A percentile compares a stretch with the other conserved stretches of the same genome.
These are phyloP conservation scores for Claviceps paspali DNA, from an alignment of 2,329 filamentous ascomycete species.

Conservation along the genomic window DNA sequence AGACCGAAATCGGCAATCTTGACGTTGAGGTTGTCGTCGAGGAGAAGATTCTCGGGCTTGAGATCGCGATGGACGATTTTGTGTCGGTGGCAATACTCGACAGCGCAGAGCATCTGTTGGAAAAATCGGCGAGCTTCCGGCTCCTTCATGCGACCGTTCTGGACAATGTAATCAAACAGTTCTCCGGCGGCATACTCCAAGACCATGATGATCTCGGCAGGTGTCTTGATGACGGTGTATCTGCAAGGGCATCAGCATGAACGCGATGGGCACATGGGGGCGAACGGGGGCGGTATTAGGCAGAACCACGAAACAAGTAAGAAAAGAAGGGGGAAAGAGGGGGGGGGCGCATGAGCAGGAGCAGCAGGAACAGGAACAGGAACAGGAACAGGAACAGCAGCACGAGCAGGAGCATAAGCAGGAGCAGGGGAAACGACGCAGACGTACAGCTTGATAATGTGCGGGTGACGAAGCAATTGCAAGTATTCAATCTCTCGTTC, in stretches of 20 bases:
- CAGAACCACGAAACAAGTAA: too few species aligned
- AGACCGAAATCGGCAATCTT: constrained; percentile 98
- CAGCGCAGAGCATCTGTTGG: constrained; percentile 96
- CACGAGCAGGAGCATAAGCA: too few species aligned
- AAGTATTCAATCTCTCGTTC: constrained; percentile 98
- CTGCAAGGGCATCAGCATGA: constrained; percentile 26
- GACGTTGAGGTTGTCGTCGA: constrained; percentile 92
- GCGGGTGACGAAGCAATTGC: constrained; percentile 84
- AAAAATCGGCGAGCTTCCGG: constrained; percentile 93
- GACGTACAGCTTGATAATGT: constrained; percentile 92
- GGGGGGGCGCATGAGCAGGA: too few species aligned
- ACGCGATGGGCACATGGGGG: neutral
- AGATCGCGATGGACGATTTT: constrained; percentile 97
- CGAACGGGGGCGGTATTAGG: neutral
- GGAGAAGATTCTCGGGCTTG: constrained; percentile 90
- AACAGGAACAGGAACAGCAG: too few species aligned
- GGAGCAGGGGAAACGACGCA: neutral
- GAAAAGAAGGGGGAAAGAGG: too few species aligned
- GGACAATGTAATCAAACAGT: constrained; percentile 95
- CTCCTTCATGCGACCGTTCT: constrained; percentile 82
- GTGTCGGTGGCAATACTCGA: constrained; percentile 97
- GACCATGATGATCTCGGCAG: constrained; percentile 95
- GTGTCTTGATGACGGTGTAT: constrained; percentile 92
- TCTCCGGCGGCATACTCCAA: constrained; percentile 94
- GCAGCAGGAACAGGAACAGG: neutral